Conservation (phyloP, 176 grass and related monocot species). For the Avena sativa region DNA sequence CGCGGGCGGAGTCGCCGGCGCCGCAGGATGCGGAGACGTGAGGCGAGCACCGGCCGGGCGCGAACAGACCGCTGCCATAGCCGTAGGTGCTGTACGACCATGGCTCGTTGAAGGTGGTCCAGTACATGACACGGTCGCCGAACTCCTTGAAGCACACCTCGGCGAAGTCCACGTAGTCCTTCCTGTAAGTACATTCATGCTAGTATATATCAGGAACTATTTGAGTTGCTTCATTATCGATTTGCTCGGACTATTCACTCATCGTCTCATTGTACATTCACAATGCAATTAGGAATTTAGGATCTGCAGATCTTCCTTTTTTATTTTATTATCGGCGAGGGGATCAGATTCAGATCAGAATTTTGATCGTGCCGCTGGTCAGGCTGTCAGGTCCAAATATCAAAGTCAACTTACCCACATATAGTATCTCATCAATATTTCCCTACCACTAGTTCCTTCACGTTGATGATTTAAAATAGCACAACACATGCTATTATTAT, state of each 20-base stretch:
- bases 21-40: constrained; percentile 41
- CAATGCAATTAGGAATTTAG: background rate
- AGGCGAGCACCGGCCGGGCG: constrained; percentile 59
- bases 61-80: constrained; percentile 46
- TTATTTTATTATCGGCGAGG: background rate
- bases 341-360: background rate
- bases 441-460: background rate
- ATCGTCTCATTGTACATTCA: background rate
- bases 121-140: constrained; percentile 78
- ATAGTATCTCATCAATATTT: background rate
- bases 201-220: too few relatives aligned
- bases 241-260: background rate
- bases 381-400: background rate
- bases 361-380: background rate
- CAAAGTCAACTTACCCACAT: background rate
- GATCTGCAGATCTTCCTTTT: background rate
- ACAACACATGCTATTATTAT: background rate
- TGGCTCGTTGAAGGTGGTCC: constrained; percentile 73
- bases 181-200: constrained; percentile 32
- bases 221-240: background rate
- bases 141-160: constrained; percentile 76
- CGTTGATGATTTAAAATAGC: background rate
- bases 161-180: constrained; percentile 66
- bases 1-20: constrained; percentile 53
- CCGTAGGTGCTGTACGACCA: constrained; percentile 48